Percentiles rank a stretch among this genome's conserved stretches.
Conservation (phyloP, 352 stramenopile genomes). For the Phytophthora palmivora region DNA sequence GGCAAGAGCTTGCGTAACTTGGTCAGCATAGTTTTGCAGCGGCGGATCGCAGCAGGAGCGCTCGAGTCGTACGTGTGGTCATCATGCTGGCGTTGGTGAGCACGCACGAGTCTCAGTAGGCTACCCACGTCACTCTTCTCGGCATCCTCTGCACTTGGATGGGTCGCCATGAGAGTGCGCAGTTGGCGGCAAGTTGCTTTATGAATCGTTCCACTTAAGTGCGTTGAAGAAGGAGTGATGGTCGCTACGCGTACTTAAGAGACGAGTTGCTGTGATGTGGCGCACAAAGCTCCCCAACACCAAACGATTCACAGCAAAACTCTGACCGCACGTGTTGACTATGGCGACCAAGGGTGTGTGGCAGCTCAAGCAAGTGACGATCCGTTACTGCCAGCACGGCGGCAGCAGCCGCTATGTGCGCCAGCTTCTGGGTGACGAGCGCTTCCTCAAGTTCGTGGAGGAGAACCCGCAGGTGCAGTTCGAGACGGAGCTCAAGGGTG, state of each 20-base stretch:
- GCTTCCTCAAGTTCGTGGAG: constrained; percentile 87
- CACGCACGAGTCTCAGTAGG: constrained; percentile 49
- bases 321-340: constrained; percentile 19
- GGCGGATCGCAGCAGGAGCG: constrained; percentile 42
- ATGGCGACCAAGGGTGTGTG: constrained; percentile 84
- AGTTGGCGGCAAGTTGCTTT: constrained; percentile 7
- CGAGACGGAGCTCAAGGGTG: constrained; percentile 85
- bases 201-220: constrained; percentile 4
- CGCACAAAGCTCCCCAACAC: constrained; percentile 22
- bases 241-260: constrained; percentile 28
- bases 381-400: constrained; percentile 82
- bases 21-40: constrained; percentile 72
- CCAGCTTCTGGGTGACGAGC: constrained; percentile 74
- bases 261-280: neutral
- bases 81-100: constrained; percentile 57
- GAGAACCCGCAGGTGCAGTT: constrained; percentile 90
- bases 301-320: constrained; percentile 23
- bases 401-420: constrained; percentile 83
- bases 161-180: constrained; percentile 14
- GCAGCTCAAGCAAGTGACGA: constrained; percentile 83
- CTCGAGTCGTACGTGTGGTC: constrained; percentile 49
- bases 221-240: constrained; percentile 15
- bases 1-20: constrained; percentile 75
- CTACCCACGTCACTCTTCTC: constrained; percentile 63
- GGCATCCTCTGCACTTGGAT: constrained; percentile 23